These are phyloP conservation scores for Monilinia laxa DNA, from an alignment of 2,329 filamentous ascomycete genomes.

Conservation along the genomic window DNA sequence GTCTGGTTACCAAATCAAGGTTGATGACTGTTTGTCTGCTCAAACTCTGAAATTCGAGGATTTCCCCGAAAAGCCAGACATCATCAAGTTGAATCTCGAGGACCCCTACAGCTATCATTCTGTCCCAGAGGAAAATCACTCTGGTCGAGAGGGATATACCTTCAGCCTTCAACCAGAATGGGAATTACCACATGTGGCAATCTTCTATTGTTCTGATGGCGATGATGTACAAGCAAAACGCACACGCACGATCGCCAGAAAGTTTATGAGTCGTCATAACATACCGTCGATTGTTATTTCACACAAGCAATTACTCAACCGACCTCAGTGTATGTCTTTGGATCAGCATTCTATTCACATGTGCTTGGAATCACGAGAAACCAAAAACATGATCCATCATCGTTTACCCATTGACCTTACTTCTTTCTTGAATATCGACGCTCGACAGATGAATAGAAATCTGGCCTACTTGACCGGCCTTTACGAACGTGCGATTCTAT, in stretches of 20 bases:
- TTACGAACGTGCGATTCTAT: slow-evolving; percentile 31
- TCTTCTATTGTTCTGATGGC: slow-evolving; percentile 50
- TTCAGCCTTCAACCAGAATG: slow-evolving; percentile 47
- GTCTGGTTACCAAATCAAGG: slow-evolving; percentile 52
- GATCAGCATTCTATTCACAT: slow-evolving; percentile 49
- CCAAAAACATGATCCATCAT: slow-evolving; percentile 42
- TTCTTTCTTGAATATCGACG: slow-evolving; percentile 52
- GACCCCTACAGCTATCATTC: slow-evolving; percentile 43
- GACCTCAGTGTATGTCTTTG: slow-evolving; percentile 41
- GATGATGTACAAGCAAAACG: slow-evolving; percentile 44
- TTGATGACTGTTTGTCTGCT: slow-evolving; percentile 50
- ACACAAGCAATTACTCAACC: slow-evolving; percentile 45
- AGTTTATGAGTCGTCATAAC: slow-evolving; percentile 49
- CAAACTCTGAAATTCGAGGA: slow-evolving; percentile 39
- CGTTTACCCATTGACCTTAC: slow-evolving; percentile 50
- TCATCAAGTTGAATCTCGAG: slow-evolving; percentile 43
- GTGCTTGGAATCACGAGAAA: slow-evolving; percentile 47
- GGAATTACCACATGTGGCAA: slow-evolving; percentile 50
- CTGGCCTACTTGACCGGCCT: slow-evolving; percentile 49
- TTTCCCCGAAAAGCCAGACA: slow-evolving; percentile 43
- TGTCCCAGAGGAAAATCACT: slow-evolving; percentile 40
- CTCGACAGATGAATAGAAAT: slow-evolving; percentile 54
- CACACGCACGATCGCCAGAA: slow-evolving; percentile 47
- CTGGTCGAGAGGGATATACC: slow-evolving; percentile 40
- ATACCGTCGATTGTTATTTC: slow-evolving; percentile 52